Conservation (phyloP, 345 rosid genomes). For the Trapa bicornis region DNA sequence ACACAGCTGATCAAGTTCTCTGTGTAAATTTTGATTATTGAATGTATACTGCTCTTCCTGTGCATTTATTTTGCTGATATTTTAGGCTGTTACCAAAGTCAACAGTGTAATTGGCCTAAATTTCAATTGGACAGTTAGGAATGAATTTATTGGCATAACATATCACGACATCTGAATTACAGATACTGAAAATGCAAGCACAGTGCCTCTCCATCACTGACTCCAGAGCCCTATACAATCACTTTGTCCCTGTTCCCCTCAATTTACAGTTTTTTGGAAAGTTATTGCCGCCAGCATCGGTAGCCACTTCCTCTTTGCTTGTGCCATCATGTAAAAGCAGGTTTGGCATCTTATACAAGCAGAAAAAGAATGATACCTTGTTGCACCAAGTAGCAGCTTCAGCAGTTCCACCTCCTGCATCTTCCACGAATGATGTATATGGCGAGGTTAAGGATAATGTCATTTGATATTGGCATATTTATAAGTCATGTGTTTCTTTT, state of each 20-base stretch:
- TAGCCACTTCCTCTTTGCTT: not conserved
- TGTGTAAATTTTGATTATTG: not conserved
- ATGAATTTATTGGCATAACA: not conserved
- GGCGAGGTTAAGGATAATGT: not conserved
- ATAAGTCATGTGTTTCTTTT: not conserved
- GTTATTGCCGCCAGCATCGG: not conserved
- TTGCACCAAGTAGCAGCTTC: not conserved
- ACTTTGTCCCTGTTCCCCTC: conserved; percentile 3
- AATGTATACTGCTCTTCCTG: not conserved
- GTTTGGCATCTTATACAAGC: not conserved
- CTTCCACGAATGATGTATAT: not conserved
- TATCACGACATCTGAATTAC: not conserved
- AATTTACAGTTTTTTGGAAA: not conserved
- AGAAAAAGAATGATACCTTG: not conserved
- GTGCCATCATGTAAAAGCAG: not conserved
- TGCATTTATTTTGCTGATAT: not conserved
- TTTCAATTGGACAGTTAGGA: not conserved
- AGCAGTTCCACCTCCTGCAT: conserved; percentile 2
- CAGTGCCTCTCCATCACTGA: conserved; percentile 1
- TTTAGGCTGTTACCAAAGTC: not conserved
- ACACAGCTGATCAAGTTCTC: not conserved
- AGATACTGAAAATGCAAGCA: not conserved
- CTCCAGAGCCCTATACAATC: not conserved
- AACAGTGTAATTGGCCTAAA: not conserved
- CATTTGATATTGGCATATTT: not conserved